Evolutionary conservation across 345 rosid species (phyloP).

Genomic region (Citrus glauca): DNA sequence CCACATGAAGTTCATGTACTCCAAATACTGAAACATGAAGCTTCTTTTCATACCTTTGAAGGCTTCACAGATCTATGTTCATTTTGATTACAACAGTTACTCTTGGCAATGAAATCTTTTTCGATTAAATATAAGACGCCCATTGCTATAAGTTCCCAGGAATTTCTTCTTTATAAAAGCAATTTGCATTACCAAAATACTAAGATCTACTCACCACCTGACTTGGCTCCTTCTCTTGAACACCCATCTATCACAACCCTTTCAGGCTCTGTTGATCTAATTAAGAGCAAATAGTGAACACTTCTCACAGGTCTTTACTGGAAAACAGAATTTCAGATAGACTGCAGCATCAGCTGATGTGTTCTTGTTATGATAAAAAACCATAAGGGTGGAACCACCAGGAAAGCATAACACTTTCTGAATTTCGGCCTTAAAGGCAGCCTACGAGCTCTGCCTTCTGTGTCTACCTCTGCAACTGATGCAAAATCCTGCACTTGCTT

Average conservation of each 20-base stretch:
- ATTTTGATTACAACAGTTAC: not conserved
- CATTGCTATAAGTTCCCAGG: not conserved
- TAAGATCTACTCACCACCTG: constrained; percentile 8
- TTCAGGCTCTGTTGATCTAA: constrained; percentile 15
- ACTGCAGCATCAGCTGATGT: constrained; percentile 24
- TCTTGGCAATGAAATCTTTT: too few species aligned
- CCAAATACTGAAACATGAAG: not conserved
- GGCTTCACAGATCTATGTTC: constrained; percentile 3
- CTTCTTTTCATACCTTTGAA: not conserved
- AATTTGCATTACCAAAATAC: not conserved
- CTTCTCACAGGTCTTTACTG: constrained; percentile 24
- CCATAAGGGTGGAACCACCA: constrained; percentile 79
- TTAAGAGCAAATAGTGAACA: constrained; percentile 23
- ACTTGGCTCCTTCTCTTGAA: constrained; percentile 15
- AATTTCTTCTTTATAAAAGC: not conserved
- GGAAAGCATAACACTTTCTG: constrained; percentile 77
- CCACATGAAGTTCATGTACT: not conserved
- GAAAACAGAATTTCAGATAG: constrained; percentile 25
- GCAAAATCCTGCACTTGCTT: constrained; percentile 50
- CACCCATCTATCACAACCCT: constrained; percentile 7
- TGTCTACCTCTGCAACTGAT: constrained; percentile 61
- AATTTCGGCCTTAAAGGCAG: constrained; percentile 59
- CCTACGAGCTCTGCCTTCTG: constrained; percentile 59
- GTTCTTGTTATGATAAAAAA: constrained; percentile 52
- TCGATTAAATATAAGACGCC: not conserved